Base-by-base conservation (phyloP, 116 monocot genomes). In the Phalaenopsis hybrid region DNA sequence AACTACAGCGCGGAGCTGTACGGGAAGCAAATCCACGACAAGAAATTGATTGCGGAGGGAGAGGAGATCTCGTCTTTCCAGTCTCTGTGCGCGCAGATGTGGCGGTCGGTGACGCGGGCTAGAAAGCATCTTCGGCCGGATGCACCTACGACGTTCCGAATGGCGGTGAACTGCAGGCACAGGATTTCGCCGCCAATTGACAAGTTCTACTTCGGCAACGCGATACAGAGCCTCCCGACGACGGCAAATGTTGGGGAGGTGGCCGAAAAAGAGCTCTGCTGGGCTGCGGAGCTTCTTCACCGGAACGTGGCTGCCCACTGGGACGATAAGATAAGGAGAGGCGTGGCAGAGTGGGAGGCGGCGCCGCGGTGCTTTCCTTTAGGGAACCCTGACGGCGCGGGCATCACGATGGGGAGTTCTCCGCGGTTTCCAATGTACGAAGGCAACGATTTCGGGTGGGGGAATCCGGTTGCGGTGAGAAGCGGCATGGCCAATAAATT, bases 401-500 rank as follows among this genome's bases (percentile, higher is more conserved):
- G 81, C 10, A 31, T 96, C 37, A 92, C 86, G 16, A 94, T 96
- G 91, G 94, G 94, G 65, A 96, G 96, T 87, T 96, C 96, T 1
- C 92, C 91, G 52, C 55, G 96, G 81, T 96, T 96, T 82, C 90
- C 90, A 4, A 87, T 94, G 89, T 94, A 88, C 82, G 91, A 91
- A 61, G 87, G 87, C 11, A 92, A 95, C 75, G 94, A 96, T 80
- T 96, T 96, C 65, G 94, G 96, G 16, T 94, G 92, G 94, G 94
- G 94, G 2, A 57, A 0, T 59, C 85, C 96, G n/a, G 49, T 86
- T 45, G 94, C 94, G 16, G 90, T 96, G 52, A 78, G 94, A 70
- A 91, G 91, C 85, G 96, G 96, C 18, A 80, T 79, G 80, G 94
- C 94, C 1, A 94, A 94, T 68, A 96, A 92, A 82, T 96, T 94